These are phyloP conservation scores for Nitzschia putrida DNA, from an alignment of 108 stramenopile species.

Conservation along the genomic window DNA sequence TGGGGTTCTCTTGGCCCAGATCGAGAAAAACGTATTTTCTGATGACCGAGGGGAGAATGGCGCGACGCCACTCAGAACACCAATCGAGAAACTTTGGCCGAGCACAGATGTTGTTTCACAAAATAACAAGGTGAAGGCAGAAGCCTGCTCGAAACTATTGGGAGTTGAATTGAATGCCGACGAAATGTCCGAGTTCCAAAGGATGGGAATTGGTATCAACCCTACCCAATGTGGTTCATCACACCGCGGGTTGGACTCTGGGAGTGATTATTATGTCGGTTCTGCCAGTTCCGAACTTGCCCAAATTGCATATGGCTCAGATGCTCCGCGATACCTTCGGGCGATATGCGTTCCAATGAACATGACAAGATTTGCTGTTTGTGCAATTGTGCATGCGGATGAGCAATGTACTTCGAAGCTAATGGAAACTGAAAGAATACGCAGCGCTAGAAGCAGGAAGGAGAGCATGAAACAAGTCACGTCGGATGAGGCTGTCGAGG, in stretches of 20 bases:
- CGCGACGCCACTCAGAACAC: neutral
- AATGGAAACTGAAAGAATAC: constrained; percentile 29
- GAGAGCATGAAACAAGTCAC: constrained; percentile 4
- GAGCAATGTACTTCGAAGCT: constrained; percentile 45
- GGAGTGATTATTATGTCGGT: constrained; percentile 68
- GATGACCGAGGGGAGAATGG: constrained; percentile 3
- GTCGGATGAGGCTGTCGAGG: neutral
- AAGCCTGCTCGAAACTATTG: constrained; percentile 13
- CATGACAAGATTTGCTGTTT: constrained; percentile 68
- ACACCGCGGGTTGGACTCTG: constrained; percentile 69
- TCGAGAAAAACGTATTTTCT: constrained; percentile 34
- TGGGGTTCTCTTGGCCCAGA: constrained; percentile 41
- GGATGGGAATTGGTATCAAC: constrained; percentile 41
- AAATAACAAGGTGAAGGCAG: constrained; percentile 17
- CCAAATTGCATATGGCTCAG: constrained; percentile 71
- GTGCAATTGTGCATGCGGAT: constrained; percentile 71
- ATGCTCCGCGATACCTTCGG: constrained; percentile 75
- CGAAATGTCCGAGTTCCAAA: constrained; percentile 18
- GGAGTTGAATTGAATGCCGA: constrained; percentile 1
- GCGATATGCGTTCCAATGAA: constrained; percentile 79
- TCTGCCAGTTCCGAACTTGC: constrained; percentile 65
- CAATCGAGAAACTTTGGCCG: constrained; percentile 26
- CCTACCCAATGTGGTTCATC: constrained; percentile 57
- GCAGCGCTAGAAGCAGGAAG: constrained; percentile 5
- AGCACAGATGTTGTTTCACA: constrained; percentile 22